These are phyloP conservation scores for Eimeria necatrix DNA, from an alignment of 169 alveolate species.

Conservation along the genomic window DNA sequence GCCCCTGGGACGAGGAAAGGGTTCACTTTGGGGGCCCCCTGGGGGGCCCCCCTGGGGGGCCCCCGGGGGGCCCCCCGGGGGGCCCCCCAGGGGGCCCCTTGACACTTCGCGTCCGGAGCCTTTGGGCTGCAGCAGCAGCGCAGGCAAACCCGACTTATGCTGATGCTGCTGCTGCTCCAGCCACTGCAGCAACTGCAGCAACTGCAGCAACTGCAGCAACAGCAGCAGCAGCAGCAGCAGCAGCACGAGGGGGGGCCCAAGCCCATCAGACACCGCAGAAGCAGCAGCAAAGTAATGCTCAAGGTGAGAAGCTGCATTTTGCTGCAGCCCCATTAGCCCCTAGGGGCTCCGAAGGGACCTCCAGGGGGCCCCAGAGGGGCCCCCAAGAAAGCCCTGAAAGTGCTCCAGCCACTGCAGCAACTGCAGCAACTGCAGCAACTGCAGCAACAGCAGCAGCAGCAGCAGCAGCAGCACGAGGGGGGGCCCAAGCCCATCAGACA, in stretches of 20 bases:
- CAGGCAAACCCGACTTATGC: constrained; percentile 7
- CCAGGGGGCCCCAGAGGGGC: constrained; percentile 21
- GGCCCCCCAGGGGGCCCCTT: constrained; percentile 26
- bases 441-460: constrained; percentile 17
- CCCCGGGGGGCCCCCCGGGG: background rate
- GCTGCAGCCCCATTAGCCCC: background rate
- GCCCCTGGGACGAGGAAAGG: constrained; percentile 12
- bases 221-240: constrained; percentile 21
- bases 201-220: constrained; percentile 16
- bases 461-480: constrained; percentile 32
- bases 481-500: constrained; percentile 28
- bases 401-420: no score
- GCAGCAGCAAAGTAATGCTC: constrained; percentile 12
- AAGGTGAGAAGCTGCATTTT: constrained; percentile 4
- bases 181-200: no score
- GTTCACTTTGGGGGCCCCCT: constrained; percentile 64
- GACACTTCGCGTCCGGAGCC: background rate
- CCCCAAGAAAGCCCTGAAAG: no score
- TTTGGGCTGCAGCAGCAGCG: constrained; percentile 55
- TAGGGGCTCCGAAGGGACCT: background rate
- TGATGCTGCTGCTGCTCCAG: no score
- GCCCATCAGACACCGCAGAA: constrained; percentile 34
- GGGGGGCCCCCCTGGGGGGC: constrained; percentile 41
- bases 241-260: constrained; percentile 19
- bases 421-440: no score